Evolutionary conservation across 306 rosid genomes (phyloP).

Genomic region (Potentilla sterilis): DNA sequence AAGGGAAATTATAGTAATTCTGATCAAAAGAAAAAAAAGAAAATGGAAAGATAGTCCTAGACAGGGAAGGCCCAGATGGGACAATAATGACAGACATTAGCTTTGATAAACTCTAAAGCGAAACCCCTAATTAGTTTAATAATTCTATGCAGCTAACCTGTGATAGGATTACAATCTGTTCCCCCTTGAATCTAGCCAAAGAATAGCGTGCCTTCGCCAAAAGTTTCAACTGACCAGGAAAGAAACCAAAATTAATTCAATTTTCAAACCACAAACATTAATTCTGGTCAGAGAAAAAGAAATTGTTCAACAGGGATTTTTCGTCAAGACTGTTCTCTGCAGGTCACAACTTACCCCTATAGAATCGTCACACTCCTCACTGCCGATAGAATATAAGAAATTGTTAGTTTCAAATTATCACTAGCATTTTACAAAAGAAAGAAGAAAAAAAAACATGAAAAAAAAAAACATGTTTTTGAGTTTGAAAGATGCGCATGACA

Average conservation of each 20-base stretch:
- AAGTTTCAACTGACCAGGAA: conserved; percentile 61
- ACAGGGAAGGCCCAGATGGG: neutral
- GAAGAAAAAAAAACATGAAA: neutral
- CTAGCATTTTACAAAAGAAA: neutral
- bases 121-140: neutral
- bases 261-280: conserved; percentile 11
- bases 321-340: conserved; percentile 5
- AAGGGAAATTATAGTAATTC: neutral
- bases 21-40: no score
- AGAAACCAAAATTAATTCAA: conserved; percentile 12
- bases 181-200: conserved; percentile 78
- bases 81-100: neutral
- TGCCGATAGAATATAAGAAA: conserved; percentile 32
- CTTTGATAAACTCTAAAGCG: neutral
- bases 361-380: conserved; percentile 90
- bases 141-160: conserved; percentile 59
- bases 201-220: conserved; percentile 92
- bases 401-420: conserved; percentile 6
- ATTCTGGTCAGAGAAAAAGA: neutral
- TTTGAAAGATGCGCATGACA: conserved; percentile 26
- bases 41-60: neutral
- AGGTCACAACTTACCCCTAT: conserved; percentile 67
- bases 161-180: conserved; percentile 87
- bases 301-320: conserved; percentile 14
- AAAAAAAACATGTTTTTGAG: neutral